A percentile compares a stretch with the other conserved stretches of the same genome.
phyloP scores from a whole-genome alignment of 495 filamentous ascomycete genomes.

The Aspergillus nidulans region DNA sequence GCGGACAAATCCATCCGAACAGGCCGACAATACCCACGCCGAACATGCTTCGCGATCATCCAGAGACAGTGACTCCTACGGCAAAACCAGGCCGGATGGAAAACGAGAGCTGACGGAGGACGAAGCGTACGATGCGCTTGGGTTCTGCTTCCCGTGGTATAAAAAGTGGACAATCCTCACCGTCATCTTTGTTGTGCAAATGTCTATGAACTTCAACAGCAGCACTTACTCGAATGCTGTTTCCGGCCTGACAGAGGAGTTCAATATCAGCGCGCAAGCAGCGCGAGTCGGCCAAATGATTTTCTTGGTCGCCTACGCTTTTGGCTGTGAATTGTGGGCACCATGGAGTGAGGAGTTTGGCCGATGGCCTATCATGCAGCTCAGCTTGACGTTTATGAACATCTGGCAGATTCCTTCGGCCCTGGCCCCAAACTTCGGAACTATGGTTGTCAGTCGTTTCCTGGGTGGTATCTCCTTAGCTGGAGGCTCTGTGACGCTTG shows the following conservation, averaged over 20 bases:
- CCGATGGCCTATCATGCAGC: slow-evolving; percentile 68
- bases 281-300: slow-evolving; percentile 64
- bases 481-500: slow-evolving; percentile 75
- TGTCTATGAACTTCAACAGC: slow-evolving; percentile 85
- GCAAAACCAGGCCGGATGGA: slow-evolving; percentile 23
- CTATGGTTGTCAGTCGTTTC: slow-evolving; percentile 60
- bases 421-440: slow-evolving; percentile 63
- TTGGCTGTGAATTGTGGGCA: slow-evolving; percentile 80
- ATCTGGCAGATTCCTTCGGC: slow-evolving; percentile 71
- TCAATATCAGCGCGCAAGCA: slow-evolving; percentile 58
- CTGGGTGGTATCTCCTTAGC: slow-evolving; percentile 70
- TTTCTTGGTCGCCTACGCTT: slow-evolving; percentile 70
- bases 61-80: slow-evolving; percentile 11
- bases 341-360: slow-evolving; percentile 78
- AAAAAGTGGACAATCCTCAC: slow-evolving; percentile 75
- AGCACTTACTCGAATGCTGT: slow-evolving; percentile 67
- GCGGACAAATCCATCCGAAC: slow-evolving; percentile 10
- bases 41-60: slow-evolving; percentile 21
- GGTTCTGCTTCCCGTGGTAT: slow-evolving; percentile 57
- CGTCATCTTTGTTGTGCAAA: slow-evolving; percentile 71
- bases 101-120: slow-evolving; percentile 59
- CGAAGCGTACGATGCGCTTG: slow-evolving; percentile 60
- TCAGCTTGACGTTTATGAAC: slow-evolving; percentile 66
- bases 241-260: slow-evolving; percentile 54
- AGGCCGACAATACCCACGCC: slow-evolving; percentile 13